Evolutionary conservation across 176 grass and related monocot species (phyloP).

Genomic region (Neostapfia colusana): DNA sequence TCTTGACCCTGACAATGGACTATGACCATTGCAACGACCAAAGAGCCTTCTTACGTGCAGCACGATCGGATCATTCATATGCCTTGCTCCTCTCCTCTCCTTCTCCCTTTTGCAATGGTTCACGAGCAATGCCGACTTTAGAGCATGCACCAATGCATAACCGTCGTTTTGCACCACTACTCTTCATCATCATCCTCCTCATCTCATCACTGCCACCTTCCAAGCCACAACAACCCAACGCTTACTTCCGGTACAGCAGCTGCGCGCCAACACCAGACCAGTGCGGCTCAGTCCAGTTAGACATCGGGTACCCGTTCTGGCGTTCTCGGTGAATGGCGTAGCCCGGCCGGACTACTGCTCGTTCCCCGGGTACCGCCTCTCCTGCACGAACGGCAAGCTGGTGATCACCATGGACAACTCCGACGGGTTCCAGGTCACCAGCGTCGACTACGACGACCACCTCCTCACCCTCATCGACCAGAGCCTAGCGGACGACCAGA

Average conservation of each 20-base stretch:
- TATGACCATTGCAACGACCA: not conserved
- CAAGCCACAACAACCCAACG: not conserved
- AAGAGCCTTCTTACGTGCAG: not conserved
- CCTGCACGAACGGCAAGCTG: slow-evolving; percentile 8
- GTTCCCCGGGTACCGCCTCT: slow-evolving; percentile 19
- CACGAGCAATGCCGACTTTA: not conserved
- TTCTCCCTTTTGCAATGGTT: not conserved
- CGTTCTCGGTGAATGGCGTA: not conserved
- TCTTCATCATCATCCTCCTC: not conserved
- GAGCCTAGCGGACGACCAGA: not conserved
- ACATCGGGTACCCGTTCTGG: slow-evolving; percentile 27
- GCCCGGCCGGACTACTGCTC: slow-evolving; percentile 47
- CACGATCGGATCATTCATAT: not conserved
- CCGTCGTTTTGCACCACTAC: not conserved
- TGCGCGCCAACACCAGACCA: slow-evolving; percentile 11
- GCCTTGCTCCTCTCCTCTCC: not conserved
- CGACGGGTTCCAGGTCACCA: not conserved
- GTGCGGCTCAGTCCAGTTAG: slow-evolving; percentile 6
- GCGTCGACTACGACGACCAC: slow-evolving; percentile 17
- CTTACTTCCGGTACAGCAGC: slow-evolving; percentile 27
- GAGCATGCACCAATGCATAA: not conserved
- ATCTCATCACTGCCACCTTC: not conserved
- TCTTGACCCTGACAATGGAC: slow-evolving; percentile 30
- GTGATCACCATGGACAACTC: not conserved
- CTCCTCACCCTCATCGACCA: slow-evolving; percentile 34